Conservation (phyloP, 345 rosid species). For the Syzygium aromaticum region DNA sequence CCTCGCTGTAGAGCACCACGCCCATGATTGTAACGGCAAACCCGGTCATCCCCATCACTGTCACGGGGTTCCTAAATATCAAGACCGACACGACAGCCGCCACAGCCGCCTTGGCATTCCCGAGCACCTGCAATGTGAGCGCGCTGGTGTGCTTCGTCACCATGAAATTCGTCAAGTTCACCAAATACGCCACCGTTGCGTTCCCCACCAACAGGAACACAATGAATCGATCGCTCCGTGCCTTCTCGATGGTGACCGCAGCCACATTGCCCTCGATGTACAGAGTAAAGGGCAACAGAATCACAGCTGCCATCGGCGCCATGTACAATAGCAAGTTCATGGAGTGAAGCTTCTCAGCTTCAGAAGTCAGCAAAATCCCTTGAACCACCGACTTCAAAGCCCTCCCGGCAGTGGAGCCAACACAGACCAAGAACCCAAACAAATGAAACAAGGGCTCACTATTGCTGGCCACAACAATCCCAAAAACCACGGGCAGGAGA, state of each 20-base stretch:
- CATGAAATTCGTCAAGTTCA: conserved; percentile 87
- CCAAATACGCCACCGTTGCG: conserved; percentile 95
- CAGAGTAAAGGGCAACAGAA: conserved; percentile 82
- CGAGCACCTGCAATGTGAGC: conserved; percentile 90
- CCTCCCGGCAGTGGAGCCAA: conserved; percentile 92
- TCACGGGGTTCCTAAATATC: conserved; percentile 93
- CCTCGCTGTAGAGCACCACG: conserved; percentile 95
- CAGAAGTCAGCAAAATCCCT: conserved; percentile 75
- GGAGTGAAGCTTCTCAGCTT: conserved; percentile 89
- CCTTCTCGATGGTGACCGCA: conserved; percentile 63
- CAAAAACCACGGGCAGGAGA: conserved; percentile 81
- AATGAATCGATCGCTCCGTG: conserved; percentile 51
- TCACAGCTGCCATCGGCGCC: conserved; percentile 97
- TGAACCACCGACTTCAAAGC: conserved; percentile 93
- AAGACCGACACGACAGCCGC: conserved; percentile 92
- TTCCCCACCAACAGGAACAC: conserved; percentile 73
- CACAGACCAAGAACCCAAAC: conserved; percentile 86
- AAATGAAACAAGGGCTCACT: conserved; percentile 88
- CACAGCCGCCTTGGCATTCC: conserved; percentile 96
- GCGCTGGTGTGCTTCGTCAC: conserved; percentile 99
- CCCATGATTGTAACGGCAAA: conserved; percentile 91
- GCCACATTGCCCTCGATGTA: conserved; percentile 92
- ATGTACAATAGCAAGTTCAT: conserved; percentile 88
- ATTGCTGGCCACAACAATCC: conserved; percentile 87
- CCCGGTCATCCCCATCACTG: conserved; percentile 85